Base-by-base conservation (phyloP, 495 filamentous ascomycete genomes). In the Aspergillus incahuasiensis region DNA sequence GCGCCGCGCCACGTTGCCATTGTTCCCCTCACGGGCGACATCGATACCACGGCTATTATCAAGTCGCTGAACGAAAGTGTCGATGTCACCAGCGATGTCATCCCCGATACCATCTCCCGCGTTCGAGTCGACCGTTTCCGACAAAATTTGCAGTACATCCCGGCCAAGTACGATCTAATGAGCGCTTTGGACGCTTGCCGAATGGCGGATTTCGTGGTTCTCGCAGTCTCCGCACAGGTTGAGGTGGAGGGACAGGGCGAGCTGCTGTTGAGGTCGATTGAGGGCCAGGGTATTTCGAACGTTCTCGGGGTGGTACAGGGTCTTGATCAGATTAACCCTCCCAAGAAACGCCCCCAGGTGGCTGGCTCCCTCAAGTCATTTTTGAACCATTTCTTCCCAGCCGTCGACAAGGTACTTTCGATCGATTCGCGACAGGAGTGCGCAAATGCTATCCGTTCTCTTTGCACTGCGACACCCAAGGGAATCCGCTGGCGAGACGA, bases 401-500 rank as follows among this genome's bases (percentile, higher is more conserved):
- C 85, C 8, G 85, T 90, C 55, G 89, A 95, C 56, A 96, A 92
- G 72, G 79, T 98, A 38, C 85, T 89, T 68, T 91, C 83, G 54
- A 77, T 95, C 43, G 90, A 95, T 60, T 90, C 85, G 8, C 74
- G 86, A 65, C 91, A 95, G 65, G 94, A 98, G 66, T 91, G 87
- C 67, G 81, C 87, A 9, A 97, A 96, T 62, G 73, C 92, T 13
- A 88, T 97, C 66, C 84, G 95, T 19, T 91, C 89, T 18, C 71
- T 98, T 15, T 98, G 94, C 72, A 95, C 86, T 50, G 86, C 85
- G 6, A 90, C 84, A 9, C 92, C 95, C 20, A 97, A 95, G 70
- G 95, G 95, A 8, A 80, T 98, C 18, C 77, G 83, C 43, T 98
- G 94, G 94, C 83, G 95, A 62, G 95, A 97, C 55, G 86, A 95